These are phyloP conservation scores for Pleoardoris graminearum DNA, from an alignment of 2,329 filamentous ascomycete species.

Conservation along the genomic window DNA sequence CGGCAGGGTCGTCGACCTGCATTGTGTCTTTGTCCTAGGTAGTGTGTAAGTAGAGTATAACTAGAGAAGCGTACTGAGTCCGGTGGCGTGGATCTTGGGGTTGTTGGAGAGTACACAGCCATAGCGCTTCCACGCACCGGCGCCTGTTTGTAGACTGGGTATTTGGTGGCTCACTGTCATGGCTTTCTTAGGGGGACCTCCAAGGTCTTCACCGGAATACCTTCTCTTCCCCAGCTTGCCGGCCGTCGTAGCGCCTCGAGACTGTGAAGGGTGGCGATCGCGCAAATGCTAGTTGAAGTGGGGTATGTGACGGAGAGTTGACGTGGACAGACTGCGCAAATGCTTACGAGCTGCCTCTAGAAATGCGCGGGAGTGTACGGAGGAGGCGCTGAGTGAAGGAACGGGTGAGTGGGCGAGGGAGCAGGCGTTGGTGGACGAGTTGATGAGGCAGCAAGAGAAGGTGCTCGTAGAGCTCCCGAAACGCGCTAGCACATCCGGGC, in stretches of 20 bases:
- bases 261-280: conserved; percentile 25
- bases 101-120: conserved; percentile 36
- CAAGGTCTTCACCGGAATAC: conserved; percentile 43
- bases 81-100: conserved; percentile 10
- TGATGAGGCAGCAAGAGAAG: conserved; percentile 10
- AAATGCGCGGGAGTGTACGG: background rate
- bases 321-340: conserved; percentile 1
- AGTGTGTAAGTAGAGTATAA: conserved; percentile 7
- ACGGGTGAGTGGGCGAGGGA: background rate
- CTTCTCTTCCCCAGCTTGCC: conserved; percentile 51
- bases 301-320: conserved; percentile 8
- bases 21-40: conserved; percentile 57
- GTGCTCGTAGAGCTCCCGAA: conserved; percentile 13
- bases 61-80: conserved; percentile 1
- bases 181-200: conserved; percentile 45
- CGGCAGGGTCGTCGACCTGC: conserved; percentile 63
- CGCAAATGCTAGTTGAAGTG: conserved; percentile 3
- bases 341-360: background rate
- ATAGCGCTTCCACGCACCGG: conserved; percentile 11
- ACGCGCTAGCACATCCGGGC: conserved; percentile 14
- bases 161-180: conserved; percentile 43
- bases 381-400: background rate
- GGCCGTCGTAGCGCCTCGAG: conserved; percentile 29
- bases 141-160: conserved; percentile 8
- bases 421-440: background rate